These are phyloP conservation scores for Fraxinus quadrangulata DNA, from an alignment of 257 asterid species.

Conservation along the genomic window DNA sequence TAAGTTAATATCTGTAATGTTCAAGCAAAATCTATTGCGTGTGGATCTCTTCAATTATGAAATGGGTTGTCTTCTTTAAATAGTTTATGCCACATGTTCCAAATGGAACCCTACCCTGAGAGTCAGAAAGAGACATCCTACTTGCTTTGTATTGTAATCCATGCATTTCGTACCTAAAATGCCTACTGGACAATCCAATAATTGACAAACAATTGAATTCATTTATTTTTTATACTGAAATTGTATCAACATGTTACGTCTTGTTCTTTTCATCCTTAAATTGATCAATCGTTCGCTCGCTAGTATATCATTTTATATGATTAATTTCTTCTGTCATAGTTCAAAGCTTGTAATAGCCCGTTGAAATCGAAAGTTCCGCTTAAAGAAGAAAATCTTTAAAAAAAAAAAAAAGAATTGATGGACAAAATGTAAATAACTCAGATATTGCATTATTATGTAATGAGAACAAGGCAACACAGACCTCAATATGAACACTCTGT, in stretches of 20 bases:
- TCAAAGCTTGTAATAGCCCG: neutral
- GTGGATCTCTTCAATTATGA: neutral
- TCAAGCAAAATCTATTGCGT: neutral
- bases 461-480: neutral
- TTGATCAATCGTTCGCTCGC: too few species aligned
- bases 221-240: too few species aligned
- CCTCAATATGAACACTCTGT: neutral
- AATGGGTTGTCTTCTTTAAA: neutral
- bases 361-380: neutral
- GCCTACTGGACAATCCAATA: neutral
- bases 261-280: neutral
- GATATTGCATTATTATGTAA: neutral
- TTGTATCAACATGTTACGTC: neutral
- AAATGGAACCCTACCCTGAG: neutral
- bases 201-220: neutral
- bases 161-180: neutral
- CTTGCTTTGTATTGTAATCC: neutral
- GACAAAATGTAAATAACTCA: neutral
- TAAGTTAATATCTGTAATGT: too few species aligned
- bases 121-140: neutral
- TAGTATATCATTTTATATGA: too few species aligned
- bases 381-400: too few species aligned
- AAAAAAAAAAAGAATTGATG: neutral
- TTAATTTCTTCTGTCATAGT: neutral
- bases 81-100: neutral